Conservation (phyloP, 768 basidiomycete species). For the Mycena floridula region DNA sequence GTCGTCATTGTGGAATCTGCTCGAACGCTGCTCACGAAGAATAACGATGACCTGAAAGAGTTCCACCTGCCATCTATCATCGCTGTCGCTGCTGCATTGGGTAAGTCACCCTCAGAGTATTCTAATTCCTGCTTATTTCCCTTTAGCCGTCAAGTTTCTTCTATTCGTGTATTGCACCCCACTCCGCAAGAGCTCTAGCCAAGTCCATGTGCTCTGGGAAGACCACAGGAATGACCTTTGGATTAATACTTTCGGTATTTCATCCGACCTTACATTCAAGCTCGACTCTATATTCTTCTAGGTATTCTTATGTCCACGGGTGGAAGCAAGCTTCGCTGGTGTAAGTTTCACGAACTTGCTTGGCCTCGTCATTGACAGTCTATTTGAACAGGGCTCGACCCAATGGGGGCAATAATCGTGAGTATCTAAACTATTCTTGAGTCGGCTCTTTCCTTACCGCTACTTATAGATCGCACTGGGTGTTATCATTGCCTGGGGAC, state of each 20-base stretch:
- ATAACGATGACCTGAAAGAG: slow-evolving; percentile 41
- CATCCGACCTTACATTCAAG: too few relatives aligned
- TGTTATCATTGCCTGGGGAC: slow-evolving; percentile 72
- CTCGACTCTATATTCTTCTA: too few relatives aligned
- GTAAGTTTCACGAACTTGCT: slow-evolving; percentile 36
- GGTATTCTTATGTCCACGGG: slow-evolving; percentile 53
- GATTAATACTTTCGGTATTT: slow-evolving; percentile 69
- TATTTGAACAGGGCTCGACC: slow-evolving; percentile 56
- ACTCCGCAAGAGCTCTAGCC: slow-evolving; percentile 75
- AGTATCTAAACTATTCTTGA: too few relatives aligned
- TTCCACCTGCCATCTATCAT: slow-evolving; percentile 82
- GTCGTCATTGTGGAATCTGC: slow-evolving; percentile 87
- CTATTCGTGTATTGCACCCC: slow-evolving; percentile 86
- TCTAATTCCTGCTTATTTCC: slow-evolving; percentile 5
- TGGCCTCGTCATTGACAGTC: not conserved
- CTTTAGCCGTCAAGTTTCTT: slow-evolving; percentile 69
- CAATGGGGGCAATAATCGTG: slow-evolving; percentile 61
- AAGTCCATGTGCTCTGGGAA: slow-evolving; percentile 94
- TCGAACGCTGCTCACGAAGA: slow-evolving; percentile 58
- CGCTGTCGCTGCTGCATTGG: slow-evolving; percentile 77
- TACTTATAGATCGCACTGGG: slow-evolving; percentile 49
- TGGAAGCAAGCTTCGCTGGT: slow-evolving; percentile 78
- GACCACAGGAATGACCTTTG: slow-evolving; percentile 94
- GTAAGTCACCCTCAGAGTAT: slow-evolving; percentile 30
- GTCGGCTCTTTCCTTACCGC: not conserved